Percentiles rank a stretch among this genome's conserved stretches.
Evolutionary conservation across 306 rosid genomes (phyloP).

Genomic region (Cucumis hystrix): DNA sequence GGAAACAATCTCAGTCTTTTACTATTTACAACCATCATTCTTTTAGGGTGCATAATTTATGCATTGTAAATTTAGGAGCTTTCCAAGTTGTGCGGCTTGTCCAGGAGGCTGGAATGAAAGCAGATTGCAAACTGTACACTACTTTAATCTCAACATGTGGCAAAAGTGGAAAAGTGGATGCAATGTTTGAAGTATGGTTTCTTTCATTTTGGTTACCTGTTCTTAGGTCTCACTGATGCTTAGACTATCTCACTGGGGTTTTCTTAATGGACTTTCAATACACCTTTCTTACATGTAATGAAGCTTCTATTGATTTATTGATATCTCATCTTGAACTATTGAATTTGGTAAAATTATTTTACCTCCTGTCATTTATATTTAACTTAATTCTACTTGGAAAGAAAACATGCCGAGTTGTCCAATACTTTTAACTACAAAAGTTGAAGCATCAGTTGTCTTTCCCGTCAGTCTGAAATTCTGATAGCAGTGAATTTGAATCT

Average conservation of each 20-base stretch:
- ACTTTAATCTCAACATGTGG: constrained; percentile 89
- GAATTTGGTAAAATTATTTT: not conserved
- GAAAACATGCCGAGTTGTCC: not conserved
- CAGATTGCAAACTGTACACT: constrained; percentile 93
- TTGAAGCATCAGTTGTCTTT: not conserved
- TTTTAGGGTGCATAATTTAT: constrained; percentile 12
- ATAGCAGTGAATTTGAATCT: not conserved
- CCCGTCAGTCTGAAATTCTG: not conserved
- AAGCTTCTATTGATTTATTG: not conserved
- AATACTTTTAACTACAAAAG: not conserved
- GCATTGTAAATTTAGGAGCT: constrained; percentile 52
- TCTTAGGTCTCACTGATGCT: constrained; percentile 3
- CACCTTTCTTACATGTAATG: not conserved
- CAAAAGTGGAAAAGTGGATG: constrained; percentile 86
- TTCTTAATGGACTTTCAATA: not conserved
- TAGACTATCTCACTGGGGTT: not conserved
- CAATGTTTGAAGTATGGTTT: constrained; percentile 78
- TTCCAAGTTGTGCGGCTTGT: constrained; percentile 74
- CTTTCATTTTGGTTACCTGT: constrained; percentile 21
- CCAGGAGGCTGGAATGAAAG: constrained; percentile 64
- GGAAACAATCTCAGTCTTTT: not conserved
- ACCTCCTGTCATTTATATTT: not conserved
- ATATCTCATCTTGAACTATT: not conserved
- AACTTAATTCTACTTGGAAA: not conserved
- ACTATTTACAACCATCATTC: constrained; percentile 5